Evolutionary conservation across 345 rosid genomes (phyloP), one percentile per base, ranked within the genome.

Genomic region (Citrus mangshanensis): DNA sequence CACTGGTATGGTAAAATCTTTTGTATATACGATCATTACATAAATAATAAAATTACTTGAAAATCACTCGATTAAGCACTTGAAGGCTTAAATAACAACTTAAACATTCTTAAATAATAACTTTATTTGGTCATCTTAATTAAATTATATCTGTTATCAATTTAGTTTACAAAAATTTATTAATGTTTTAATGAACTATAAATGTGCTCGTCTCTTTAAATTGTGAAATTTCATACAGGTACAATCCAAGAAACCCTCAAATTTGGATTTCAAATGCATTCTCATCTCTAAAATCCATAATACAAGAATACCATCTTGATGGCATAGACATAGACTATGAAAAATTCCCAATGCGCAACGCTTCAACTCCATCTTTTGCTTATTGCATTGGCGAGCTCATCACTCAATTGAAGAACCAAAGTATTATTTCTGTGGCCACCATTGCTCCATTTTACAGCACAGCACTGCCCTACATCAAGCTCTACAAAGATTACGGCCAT

Each of bases 311-410:
- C 79, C 86, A 86, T 64, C 92, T 91, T 2, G 89, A 89, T 18
- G 92, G 92, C 40, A 81, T 91, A 18, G 92, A 87, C 82, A 77
- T 91, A 13, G 92, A 89, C 82, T 87, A 88, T 30, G 92, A 87
- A 64, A 85, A 51, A 37, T 91, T 89, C 83, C 87, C 82, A 0
- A 70, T 32, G 34, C 46, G 34, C 0, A 64, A 77, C 25, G 21
- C n/a, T 30, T 64, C 68, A 18, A 76, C 73, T 18, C 51, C 78
- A 2, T 68, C 63, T 19, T 89, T 91, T 22, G 82, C 87, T 21
- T 81, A 78, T 55, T 89, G 89, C 84, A 78, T 89, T 0, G 92
- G 93, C 1, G 85, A 89, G 81, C 84, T 91, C n/a, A 82, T 89
- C 60, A 72, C 85, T 35, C 78, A 74, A 27, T 16, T 87, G 58